Evolutionary conservation across 306 rosid genomes (phyloP), one percentile per base, ranked within the genome.

Genomic region (Lablab purpureus): DNA sequence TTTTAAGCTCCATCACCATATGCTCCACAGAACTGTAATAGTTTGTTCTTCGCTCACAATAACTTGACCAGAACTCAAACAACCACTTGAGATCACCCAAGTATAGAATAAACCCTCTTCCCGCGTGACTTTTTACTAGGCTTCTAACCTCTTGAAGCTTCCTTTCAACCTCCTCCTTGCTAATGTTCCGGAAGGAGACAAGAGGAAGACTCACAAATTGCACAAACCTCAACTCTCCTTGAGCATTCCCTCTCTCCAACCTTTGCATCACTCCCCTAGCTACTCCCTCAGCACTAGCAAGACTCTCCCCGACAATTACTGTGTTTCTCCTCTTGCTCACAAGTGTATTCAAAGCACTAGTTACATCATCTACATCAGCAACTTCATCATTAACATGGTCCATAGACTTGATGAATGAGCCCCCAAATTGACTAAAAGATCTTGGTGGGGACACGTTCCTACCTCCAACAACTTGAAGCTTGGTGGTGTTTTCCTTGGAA

Each of bases 81-180:
- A 87, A 76, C 90, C 96, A 91, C 49, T 82, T 78, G 51, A 91
- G 85, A 76, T 91, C 96, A 43, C 96, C 93, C 85, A 91, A 81
- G 56, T 87, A 89, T 64, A 91, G 73, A 46, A 91, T 80, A 36
- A 88, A 75, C 80, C 90, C 92, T 87, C 89, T 87, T 4, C 89
- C 88, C 71, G 79, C 47, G n/a, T 83, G 71, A 76, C 84, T 80
- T 59, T 85, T 89, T 13, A 85, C 87, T 3, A 85, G 78, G 66
- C 83, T 80, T 54, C 87, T 84, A 5, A 91, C 78, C 78, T 91
- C 96, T 54, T 68, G 43, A 28, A 91, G 54, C 83, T 82, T 91
- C 81, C 79, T 84, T 50, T 89, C 96, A 28, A 84, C 82, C 73
- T 89, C 90, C 46, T 89, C 90, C 45, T 76, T 91, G 41, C 87